Base-by-base conservation (phyloP, 1,284 basidiomycete species). In the Takashimella tepidaria region DNA sequence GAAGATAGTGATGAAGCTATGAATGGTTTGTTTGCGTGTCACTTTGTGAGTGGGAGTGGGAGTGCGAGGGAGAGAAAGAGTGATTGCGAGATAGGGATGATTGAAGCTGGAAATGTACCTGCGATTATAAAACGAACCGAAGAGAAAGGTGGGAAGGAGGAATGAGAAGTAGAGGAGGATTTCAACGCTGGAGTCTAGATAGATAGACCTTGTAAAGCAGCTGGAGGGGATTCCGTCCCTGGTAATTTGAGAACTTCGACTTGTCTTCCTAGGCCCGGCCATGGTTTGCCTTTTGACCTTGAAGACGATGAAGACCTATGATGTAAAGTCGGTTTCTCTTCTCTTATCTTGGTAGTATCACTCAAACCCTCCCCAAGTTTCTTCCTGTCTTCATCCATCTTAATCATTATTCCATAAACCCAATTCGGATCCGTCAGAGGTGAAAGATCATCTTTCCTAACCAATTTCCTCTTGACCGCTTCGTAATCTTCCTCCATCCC, bases 401-500 rank as follows among this genome's bases (percentile, higher is more conserved):
- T 83, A 0, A 83, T 79, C 26, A 97, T 80, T 2, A 84, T 79
- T 59, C 86, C 84, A 5, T 87, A 85, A 43, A 98, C 87, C 77
- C 89, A 98, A 51, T 83, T 87, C 5, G 88, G 79, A 68, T 97
- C 90, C 0, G 92, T 95, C 22, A 99, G 80, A 1, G 89, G 89
- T 0, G 89, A 89, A 21, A 97, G 73, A 69, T 99, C 95, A 61
- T 89, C 83, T 24, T 84, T 83, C 60, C 80, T 84, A 21, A 89
- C 89, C 0, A 97, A 80, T 59, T 80, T 80, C 88, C 92, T 63
- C 76, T 86, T 88, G 46, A 98, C 84, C 12, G 81, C 81, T 37
- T 86, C 84, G 64, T 98, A 98, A 0, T 85, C 80, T 6, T 88
- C 90, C 72, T 98, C 91, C 84, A 90, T 89, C 1, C 95, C 96